Evolutionary conservation across 352 stramenopile genomes (phyloP), one percentile per base, ranked within the genome.

Genomic region (Lagenidium sp.): DNA sequence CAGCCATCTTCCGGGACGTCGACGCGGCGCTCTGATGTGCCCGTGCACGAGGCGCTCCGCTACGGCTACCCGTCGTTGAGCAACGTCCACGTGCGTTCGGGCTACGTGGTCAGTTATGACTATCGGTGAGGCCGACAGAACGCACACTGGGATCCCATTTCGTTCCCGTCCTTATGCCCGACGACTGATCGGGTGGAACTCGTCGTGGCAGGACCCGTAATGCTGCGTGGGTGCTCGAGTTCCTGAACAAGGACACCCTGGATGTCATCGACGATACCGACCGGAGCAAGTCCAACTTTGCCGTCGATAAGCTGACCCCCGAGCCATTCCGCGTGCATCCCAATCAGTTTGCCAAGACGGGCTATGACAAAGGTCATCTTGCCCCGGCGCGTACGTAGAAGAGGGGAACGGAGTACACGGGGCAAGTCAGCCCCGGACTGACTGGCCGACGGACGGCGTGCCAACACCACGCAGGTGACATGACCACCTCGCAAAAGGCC

Each of bases 311-410:
- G 7, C 41, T 55, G 18, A 71, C 95, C 3, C 72, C 76, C 1
- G 63, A 80, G 37, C 58, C 60, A 6, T 96, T 96, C 52, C 80
- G 84, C 22, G 88, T 95, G 16, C 72, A 90, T 15, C 81, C 93
- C 31, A 80, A 65, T 28, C 65, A 94, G 47, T 98, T 95, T 53
- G 51, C 74, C 21, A 85, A 95, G 41, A 95, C 68, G 35, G 94
- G 92, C 35, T 97, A 96, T 56, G 94, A 98, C 68, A 90, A 96
- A 35, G 94, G 94, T 20, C 94, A 98, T 55, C 65, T 98, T 45
- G 91, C 89, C 28, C 90, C 93, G 31, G 92, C 89, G 34, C 60
- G 81, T 79, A 15, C 28, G 28, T 32, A n/a, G n/a, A n/a, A n/a
- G n/a, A n/a, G n/a, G n/a, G n/a, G n/a, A n/a, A n/a, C n/a, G n/a